phyloP scores from a whole-genome alignment of 441 rosid species.

The Viola pubescens region DNA sequence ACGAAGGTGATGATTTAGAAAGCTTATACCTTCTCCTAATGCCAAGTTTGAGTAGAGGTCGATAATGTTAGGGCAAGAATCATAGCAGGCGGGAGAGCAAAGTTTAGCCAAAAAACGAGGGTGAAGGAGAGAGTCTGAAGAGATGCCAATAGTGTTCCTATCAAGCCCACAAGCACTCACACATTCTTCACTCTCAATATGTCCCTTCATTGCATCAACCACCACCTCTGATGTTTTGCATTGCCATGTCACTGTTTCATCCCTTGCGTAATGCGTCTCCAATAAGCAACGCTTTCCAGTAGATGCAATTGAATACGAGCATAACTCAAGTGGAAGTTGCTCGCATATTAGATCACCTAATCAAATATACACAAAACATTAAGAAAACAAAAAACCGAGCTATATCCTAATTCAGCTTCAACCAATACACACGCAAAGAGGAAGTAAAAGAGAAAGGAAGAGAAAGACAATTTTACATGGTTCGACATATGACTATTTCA shows the following conservation, averaged over 20 bases:
- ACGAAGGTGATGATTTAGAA: not conserved
- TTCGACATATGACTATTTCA: too few relatives aligned
- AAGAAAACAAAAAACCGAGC: not conserved
- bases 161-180: constrained; percentile 30
- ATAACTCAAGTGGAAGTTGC: constrained; percentile 24
- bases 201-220: constrained; percentile 21
- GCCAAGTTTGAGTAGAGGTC: constrained; percentile 45
- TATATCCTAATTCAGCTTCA: too few relatives aligned
- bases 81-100: constrained; percentile 32
- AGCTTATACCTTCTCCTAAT: constrained; percentile 33
- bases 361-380: not conserved
- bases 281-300: constrained; percentile 36
- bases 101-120: constrained; percentile 31
- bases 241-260: constrained; percentile 18
- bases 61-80: constrained; percentile 36
- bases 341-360: constrained; percentile 36
- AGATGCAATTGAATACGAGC: constrained; percentile 31
- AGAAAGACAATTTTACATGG: too few relatives aligned
- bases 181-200: constrained; percentile 34
- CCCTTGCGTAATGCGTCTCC: constrained; percentile 17
- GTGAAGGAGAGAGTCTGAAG: constrained; percentile 34
- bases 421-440: too few relatives aligned
- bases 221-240: constrained; percentile 35
- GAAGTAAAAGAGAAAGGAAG: not conserved
- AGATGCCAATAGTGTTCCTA: constrained; percentile 31